These are phyloP conservation scores for Steccherinum ochraceum DNA, from an alignment of 768 basidiomycete genomes.

Conservation along the genomic window DNA sequence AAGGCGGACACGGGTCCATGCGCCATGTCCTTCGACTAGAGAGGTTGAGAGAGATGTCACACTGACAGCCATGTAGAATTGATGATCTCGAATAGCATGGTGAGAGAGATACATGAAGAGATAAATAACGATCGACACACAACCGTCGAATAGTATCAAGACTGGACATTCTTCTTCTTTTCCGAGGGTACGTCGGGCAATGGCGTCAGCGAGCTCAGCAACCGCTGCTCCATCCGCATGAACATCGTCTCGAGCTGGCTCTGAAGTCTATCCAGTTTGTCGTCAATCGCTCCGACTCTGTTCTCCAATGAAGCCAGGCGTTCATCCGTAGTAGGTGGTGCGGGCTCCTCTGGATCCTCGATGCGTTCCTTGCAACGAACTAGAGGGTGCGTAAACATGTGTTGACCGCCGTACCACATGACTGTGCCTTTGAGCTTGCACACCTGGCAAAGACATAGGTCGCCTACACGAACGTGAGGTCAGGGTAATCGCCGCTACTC, in stretches of 20 bases:
- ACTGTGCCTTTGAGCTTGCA: neutral
- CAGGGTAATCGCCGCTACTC: no score
- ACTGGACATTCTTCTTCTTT: neutral
- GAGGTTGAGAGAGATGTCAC: no score
- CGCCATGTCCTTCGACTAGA: no score
- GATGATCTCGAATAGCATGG: no score
- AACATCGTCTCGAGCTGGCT: neutral
- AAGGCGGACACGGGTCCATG: no score
- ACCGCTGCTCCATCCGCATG: neutral
- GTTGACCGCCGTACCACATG: neutral
- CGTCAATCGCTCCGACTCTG: slow-evolving; percentile 3
- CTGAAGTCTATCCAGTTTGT: slow-evolving; percentile 4
- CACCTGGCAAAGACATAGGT: slow-evolving; percentile 5
- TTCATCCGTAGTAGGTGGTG: neutral
- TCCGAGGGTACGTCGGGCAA: neutral
- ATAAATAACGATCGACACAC: no score
- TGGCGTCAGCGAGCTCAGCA: neutral
- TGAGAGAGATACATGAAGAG: no score
- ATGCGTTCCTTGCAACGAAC: slow-evolving; percentile 3
- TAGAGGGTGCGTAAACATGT: slow-evolving; percentile 7
- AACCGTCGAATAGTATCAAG: no score
- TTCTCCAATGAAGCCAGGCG: neutral
- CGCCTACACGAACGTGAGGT: neutral
- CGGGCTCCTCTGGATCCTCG: neutral
- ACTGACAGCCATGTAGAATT: no score